A percentile compares a stretch with the other conserved stretches of the same genome.
phyloP scores from a whole-genome alignment of 306 rosid genomes.

The Geum urbanum region DNA sequence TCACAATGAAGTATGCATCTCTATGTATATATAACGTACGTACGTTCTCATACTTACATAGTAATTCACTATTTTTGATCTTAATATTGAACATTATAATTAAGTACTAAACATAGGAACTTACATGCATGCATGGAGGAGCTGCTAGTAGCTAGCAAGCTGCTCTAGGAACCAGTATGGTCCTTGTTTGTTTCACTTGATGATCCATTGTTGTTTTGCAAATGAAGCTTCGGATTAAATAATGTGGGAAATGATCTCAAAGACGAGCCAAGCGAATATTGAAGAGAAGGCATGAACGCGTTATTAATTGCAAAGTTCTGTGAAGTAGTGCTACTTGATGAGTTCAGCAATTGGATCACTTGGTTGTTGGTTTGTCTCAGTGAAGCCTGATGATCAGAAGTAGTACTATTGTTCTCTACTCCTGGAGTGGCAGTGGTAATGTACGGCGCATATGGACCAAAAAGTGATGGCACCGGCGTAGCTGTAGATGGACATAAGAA shows the following conservation, averaged over 20 bases:
- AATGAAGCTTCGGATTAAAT: conserved; percentile 42
- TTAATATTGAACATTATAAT: background rate
- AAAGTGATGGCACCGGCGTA: conserved; percentile 31
- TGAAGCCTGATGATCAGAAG: conserved; percentile 13
- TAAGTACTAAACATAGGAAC: conserved; percentile 1
- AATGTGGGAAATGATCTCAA: conserved; percentile 36
- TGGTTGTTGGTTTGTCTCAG: conserved; percentile 34
- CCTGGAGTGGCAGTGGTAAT: conserved; percentile 24
- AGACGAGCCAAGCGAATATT: conserved; percentile 23
- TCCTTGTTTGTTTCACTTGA: conserved; percentile 11
- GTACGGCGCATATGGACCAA: conserved; percentile 45
- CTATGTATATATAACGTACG: background rate
- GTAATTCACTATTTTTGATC: background rate
- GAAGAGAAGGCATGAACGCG: conserved; percentile 42
- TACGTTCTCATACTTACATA: background rate
- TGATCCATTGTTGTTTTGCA: conserved; percentile 18
- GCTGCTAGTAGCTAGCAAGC: background rate
- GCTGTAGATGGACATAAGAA: conserved; percentile 40
- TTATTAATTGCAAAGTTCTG: conserved; percentile 36
- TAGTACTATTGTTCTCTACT: conserved; percentile 34
- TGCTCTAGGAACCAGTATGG: conserved; percentile 29
- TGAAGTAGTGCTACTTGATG: conserved; percentile 26
- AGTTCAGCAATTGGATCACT: conserved; percentile 42
- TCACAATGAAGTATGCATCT: background rate
- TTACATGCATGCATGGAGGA: conserved; percentile 1